phyloP scores from a whole-genome alignment of 2,329 filamentous ascomycete species.

The Colletotrichum eremochloae region DNA sequence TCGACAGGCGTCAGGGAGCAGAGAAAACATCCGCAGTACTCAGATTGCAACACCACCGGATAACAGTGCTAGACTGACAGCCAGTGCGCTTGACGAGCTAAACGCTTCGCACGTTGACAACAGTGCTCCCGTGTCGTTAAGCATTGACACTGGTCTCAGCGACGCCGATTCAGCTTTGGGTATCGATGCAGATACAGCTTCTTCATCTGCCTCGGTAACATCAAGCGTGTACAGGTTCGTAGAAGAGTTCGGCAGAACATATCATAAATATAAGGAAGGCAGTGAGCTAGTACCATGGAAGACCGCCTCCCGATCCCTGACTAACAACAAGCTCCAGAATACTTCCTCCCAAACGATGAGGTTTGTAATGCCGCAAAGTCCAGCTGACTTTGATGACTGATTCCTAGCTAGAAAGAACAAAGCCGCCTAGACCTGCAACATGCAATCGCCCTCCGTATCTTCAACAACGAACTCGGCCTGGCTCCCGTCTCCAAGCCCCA shows the following conservation, averaged over 20 bases:
- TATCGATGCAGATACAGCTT: slow-evolving; percentile 12
- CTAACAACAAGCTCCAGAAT: slow-evolving; percentile 25
- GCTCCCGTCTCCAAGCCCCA: slow-evolving; percentile 25
- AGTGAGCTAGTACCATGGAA: slow-evolving; percentile 2
- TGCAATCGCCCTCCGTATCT: slow-evolving; percentile 46
- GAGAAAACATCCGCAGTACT: neutral
- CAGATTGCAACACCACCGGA: no score
- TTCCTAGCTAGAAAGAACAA: slow-evolving; percentile 50
- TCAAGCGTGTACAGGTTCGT: slow-evolving; percentile 34
- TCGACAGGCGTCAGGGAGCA: neutral
- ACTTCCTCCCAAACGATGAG: slow-evolving; percentile 37
- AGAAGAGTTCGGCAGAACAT: slow-evolving; percentile 36
- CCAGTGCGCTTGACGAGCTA: neutral
- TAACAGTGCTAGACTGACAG: neutral
- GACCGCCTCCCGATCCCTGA: neutral
- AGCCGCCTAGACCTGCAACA: slow-evolving; percentile 58
- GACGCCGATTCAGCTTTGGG: slow-evolving; percentile 34
- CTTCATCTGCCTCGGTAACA: slow-evolving; percentile 28
- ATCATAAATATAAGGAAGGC: slow-evolving; percentile 35
- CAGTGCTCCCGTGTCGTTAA: neutral
- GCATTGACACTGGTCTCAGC: slow-evolving; percentile 28
- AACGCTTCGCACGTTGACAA: slow-evolving; percentile 14
- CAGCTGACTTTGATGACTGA: neutral
- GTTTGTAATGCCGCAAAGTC: neutral
- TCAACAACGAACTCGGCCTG: slow-evolving; percentile 22